Base-by-base conservation (phyloP, 163 green algal species). In the Chlamydomonas reinhardtii region DNA sequence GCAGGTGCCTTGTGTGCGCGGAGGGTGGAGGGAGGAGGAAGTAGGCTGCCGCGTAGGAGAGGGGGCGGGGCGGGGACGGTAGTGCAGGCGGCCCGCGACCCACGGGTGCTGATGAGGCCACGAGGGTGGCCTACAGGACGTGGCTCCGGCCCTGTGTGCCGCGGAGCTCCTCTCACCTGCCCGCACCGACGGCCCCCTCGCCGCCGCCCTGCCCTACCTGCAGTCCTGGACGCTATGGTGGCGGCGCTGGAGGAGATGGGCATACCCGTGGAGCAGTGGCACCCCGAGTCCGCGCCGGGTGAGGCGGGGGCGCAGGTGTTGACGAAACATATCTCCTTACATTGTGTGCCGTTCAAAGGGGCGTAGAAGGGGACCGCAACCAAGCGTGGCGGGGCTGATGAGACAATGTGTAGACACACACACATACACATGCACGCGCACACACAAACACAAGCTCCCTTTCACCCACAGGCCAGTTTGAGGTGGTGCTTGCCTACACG, bases 261-360 rank as follows among this genome's bases (percentile, higher is more conserved):
- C 8, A 89, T 94, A 9, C 29, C 52, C 4, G 91, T 96, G 17
- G 66, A 92, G 43, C 94, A 97, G 85, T 87, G 95, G 70, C 94
- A 97, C 75, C 74, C 89, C 4, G 94, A 97, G 84, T 92, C 92
- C 52, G 94, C 85, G 0, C 88, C 89, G 31, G 94, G 94, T 81
- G 74, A 29, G 76, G 6, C 64, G n/a, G 14, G 2, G 17, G 29
- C 29, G 71, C 12, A 20, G 71, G 71, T 59, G 35, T 4, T 8
- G 39, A n/a, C n/a, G n/a, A n/a, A n/a, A n/a, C n/a, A n/a, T n/a
- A n/a, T n/a, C n/a, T n/a, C n/a, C n/a, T n/a, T n/a, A n/a, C n/a
- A n/a, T n/a, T n/a, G n/a, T n/a, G n/a, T n/a, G n/a, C n/a, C n/a
- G n/a, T n/a, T n/a, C n/a, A n/a, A n/a, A n/a, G n/a, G n/a, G n/a